These are phyloP conservation scores for Amanita exitialis DNA, from an alignment of 768 basidiomycete species.

Conservation along the genomic window DNA sequence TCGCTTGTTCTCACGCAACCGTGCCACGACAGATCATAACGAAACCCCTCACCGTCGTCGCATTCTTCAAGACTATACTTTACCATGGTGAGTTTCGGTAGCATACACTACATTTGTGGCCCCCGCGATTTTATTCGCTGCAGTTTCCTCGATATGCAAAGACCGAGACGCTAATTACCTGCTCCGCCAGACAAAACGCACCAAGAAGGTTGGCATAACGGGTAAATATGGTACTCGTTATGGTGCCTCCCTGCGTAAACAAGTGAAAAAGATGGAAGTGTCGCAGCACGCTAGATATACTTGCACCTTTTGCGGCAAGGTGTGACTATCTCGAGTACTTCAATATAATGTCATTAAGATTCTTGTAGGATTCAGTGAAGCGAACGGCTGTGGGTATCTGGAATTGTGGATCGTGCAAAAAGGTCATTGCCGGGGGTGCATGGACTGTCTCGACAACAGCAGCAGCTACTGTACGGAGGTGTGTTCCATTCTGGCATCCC, in stretches of 20 bases:
- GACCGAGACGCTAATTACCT: background rate
- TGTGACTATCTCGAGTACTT: slow-evolving; percentile 22
- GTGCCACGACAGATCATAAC: slow-evolving; percentile 16
- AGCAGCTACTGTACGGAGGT: slow-evolving; percentile 97
- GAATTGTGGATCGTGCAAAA: slow-evolving; percentile 89
- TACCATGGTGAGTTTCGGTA: slow-evolving; percentile 30
- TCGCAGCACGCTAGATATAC: slow-evolving; percentile 96
- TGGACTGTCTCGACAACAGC: slow-evolving; percentile 98
- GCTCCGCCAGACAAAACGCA: slow-evolving; percentile 72
- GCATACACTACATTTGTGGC: background rate
- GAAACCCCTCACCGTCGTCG: slow-evolving; percentile 14
- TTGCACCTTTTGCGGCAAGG: slow-evolving; percentile 99
- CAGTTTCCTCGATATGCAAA: background rate
- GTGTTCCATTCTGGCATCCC: slow-evolving; percentile 19
- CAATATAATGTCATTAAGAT: slow-evolving; percentile 3
- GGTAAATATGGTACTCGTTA: slow-evolving; percentile 99
- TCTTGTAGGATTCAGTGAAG: slow-evolving; percentile 83
- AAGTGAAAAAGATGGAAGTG: slow-evolving; percentile 99
- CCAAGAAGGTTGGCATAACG: slow-evolving; percentile 99
- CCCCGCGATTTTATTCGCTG: no score
- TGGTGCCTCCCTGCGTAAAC: slow-evolving; percentile 99
- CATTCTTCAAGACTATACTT: slow-evolving; percentile 19
- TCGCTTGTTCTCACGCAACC: slow-evolving; percentile 20
- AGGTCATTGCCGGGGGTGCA: slow-evolving; percentile 95
- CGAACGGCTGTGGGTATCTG: slow-evolving; percentile 96